A percentile compares a stretch with the other conserved stretches of the same genome.
These are phyloP conservation scores for Leptographium galeiforme DNA, from an alignment of 2,329 filamentous ascomycete genomes.

Conservation along the genomic window DNA sequence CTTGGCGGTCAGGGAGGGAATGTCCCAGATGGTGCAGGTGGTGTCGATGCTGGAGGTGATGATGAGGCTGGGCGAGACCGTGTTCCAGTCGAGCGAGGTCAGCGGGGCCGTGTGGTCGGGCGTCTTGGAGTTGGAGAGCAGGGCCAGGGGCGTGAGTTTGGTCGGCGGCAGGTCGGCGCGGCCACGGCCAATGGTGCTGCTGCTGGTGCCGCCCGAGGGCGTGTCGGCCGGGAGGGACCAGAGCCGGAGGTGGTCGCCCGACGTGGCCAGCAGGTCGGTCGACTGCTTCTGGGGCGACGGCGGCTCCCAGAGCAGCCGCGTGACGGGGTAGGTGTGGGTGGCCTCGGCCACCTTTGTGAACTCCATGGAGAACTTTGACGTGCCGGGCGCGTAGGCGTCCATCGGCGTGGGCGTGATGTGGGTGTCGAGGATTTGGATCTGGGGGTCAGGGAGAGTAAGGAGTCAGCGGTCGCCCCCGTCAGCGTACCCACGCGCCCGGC, in stretches of 20 bases:
- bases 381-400: constrained; percentile 55
- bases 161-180: constrained; percentile 42
- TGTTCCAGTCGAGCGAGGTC: constrained; percentile 97
- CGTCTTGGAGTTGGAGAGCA: constrained; percentile 95
- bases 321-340: constrained; percentile 28
- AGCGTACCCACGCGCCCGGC: background rate
- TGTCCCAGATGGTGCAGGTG: constrained; percentile 99
- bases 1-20: constrained; percentile 92
- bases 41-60: constrained; percentile 99
- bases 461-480: background rate
- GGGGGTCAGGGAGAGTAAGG: constrained; percentile 7
- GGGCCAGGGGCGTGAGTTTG: constrained; percentile 83
- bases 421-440: constrained; percentile 96
- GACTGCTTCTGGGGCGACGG: constrained; percentile 90
- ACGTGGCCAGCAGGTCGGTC: constrained; percentile 87
- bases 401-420: constrained; percentile 59
- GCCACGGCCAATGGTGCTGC: constrained; percentile 19
- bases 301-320: constrained; percentile 57
- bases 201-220: constrained; percentile 43
- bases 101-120: constrained; percentile 95
- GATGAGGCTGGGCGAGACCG: constrained; percentile 87
- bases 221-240: constrained; percentile 76
- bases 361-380: constrained; percentile 65
- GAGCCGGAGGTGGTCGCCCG: constrained; percentile 81
- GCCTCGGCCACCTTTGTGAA: constrained; percentile 92